Evolutionary conservation across 305 asterid genomes (phyloP).

Genomic region (Solanum hybrid): DNA sequence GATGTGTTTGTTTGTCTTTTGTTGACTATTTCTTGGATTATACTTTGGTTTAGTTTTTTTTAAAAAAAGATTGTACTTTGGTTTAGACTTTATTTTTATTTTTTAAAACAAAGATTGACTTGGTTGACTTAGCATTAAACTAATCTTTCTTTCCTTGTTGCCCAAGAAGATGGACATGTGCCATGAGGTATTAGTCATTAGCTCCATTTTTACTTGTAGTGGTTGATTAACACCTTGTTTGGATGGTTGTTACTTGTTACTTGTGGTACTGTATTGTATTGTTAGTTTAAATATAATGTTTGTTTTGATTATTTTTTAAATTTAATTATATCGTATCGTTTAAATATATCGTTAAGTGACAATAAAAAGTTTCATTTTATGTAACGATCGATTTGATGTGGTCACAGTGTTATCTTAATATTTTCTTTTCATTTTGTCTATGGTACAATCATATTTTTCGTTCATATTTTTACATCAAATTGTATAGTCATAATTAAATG

Average conservation of each 20-base stretch:
- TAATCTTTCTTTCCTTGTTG: not conserved
- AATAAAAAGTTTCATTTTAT: no score
- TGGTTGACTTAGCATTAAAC: not conserved
- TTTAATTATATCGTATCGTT: fast-evolving
- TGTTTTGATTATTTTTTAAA: fast-evolving
- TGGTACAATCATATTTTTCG: not conserved
- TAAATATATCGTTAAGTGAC: fast-evolving
- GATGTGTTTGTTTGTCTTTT: not conserved
- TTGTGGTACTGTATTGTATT: fast-evolving
- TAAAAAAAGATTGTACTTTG: not conserved
- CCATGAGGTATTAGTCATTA: not conserved
- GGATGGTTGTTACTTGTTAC: not conserved
- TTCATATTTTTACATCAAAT: not conserved
- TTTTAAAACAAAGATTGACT: not conserved
- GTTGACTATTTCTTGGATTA: not conserved
- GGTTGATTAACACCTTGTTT: not conserved
- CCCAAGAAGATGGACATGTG: not conserved
- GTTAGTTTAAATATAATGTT: no score
- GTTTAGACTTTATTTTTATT: no score
- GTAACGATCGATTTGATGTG: fast-evolving
- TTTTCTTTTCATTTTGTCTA: not conserved
- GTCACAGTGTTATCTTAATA: no score
- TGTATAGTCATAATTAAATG: not conserved
- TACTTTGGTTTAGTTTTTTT: not conserved
- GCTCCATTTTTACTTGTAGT: not conserved